A percentile compares a stretch with the other conserved stretches of the same genome.
Evolutionary conservation across 768 basidiomycete species (phyloP).

Genomic region (Termitomyces sp.): DNA sequence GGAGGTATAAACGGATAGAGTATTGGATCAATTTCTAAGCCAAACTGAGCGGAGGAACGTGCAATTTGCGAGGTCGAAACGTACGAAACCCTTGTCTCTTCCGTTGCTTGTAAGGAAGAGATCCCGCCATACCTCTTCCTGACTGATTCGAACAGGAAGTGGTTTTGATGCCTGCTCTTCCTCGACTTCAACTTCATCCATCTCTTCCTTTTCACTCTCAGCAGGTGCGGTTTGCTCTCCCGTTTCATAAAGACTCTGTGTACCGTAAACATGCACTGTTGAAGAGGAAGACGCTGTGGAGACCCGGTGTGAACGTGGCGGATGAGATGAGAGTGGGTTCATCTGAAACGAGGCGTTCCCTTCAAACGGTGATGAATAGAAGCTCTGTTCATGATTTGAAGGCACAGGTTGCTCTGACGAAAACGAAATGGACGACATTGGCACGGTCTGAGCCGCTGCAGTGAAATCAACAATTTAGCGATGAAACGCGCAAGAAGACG

Average conservation of each 20-base stretch:
- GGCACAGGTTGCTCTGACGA: constrained; percentile 40
- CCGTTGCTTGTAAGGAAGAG: constrained; percentile 74
- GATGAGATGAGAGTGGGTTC: constrained; percentile 76
- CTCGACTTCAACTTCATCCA: constrained; percentile 37
- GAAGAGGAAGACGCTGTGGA: constrained; percentile 37
- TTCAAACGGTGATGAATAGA: constrained; percentile 59
- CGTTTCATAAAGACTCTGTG: constrained; percentile 37
- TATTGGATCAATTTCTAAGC: constrained; percentile 84
- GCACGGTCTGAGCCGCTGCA: background rate
- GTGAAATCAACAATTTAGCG: background rate
- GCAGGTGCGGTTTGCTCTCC: constrained; percentile 34
- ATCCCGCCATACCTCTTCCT: constrained; percentile 76
- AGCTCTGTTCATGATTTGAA: constrained; percentile 41
- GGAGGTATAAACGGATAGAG: constrained; percentile 65
- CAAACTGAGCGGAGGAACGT: background rate
- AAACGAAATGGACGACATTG: constrained; percentile 69
- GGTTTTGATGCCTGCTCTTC: constrained; percentile 43
- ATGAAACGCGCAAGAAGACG: constrained; percentile 4
- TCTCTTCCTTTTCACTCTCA: constrained; percentile 27
- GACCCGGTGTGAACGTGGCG: constrained; percentile 69
- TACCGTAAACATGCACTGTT: constrained; percentile 31
- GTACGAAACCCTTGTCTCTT: constrained; percentile 80
- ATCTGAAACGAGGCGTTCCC: constrained; percentile 64
- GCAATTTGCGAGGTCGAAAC: constrained; percentile 21
- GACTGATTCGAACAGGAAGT: constrained; percentile 42